phyloP scores from a whole-genome alignment of 2,329 filamentous ascomycete genomes.

The Penicillium glabrum region DNA sequence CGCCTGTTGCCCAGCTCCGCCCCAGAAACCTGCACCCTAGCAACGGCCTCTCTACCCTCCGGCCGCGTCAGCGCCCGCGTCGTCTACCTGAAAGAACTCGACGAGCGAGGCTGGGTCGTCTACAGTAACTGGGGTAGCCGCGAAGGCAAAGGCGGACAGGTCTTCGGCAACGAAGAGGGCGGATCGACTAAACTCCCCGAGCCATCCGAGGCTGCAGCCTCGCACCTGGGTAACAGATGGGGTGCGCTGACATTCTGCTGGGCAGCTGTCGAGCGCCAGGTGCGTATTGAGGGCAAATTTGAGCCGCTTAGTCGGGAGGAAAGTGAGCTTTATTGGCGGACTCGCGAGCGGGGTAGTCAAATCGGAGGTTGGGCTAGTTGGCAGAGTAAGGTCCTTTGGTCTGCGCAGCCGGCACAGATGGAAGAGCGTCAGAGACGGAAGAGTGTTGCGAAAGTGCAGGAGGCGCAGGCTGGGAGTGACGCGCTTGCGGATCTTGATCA shows the following conservation, averaged over 20 bases:
- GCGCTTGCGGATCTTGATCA: conserved; percentile 31
- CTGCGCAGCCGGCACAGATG: conserved; percentile 29
- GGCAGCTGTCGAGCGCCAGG: conserved; percentile 81
- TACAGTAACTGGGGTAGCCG: conserved; percentile 86
- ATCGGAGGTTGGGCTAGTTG: conserved; percentile 92
- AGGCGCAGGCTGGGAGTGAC: conserved; percentile 11
- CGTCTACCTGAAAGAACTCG: conserved; percentile 95
- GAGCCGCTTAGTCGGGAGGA: conserved; percentile 69
- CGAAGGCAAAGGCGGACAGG: conserved; percentile 49
- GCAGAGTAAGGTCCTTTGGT: conserved; percentile 74
- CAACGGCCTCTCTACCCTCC: conserved; percentile 78
- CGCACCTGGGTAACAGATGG: conserved; percentile 61
- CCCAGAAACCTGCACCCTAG: conserved; percentile 84
- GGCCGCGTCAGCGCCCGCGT: conserved; percentile 81
- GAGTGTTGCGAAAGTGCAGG: conserved; percentile 23
- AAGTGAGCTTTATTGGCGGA: conserved; percentile 66
- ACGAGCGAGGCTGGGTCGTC: conserved; percentile 77
- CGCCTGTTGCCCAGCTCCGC: conserved; percentile 63
- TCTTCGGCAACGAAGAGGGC: conserved; percentile 31
- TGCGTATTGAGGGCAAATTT: conserved; percentile 78
- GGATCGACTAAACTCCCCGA: conserved; percentile 62
- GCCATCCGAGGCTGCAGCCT: conserved; percentile 36
- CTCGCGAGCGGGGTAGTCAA: conserved; percentile 72
- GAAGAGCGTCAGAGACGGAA: conserved; percentile 24
- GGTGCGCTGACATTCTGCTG: conserved; percentile 90